phyloP scores from a whole-genome alignment of 257 asterid species.

The Coffea eugenioides region DNA sequence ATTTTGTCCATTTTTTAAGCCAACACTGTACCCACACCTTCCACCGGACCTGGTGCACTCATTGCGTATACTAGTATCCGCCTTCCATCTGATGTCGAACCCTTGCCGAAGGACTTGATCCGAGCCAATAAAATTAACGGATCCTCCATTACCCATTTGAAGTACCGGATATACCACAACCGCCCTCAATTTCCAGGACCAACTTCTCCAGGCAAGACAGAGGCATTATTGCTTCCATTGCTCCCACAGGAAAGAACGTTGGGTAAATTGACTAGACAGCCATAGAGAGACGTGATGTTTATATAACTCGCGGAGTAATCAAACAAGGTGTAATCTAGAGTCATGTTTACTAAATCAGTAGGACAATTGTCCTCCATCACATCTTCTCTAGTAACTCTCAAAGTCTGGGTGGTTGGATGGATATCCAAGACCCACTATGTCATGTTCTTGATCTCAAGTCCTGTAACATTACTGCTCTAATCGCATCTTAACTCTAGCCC shows the following conservation, averaged over 20 bases:
- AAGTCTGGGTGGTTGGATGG: conserved; percentile 30
- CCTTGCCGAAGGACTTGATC: conserved; percentile 42
- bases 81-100: conserved; percentile 53
- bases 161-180: conserved; percentile 50
- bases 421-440: conserved; percentile 42
- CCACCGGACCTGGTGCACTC: conserved; percentile 50
- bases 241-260: conserved; percentile 30
- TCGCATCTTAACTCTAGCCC: conserved; percentile 46
- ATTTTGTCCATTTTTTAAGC: too few relatives aligned
- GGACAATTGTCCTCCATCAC: conserved; percentile 48
- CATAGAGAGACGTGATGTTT: conserved; percentile 58
- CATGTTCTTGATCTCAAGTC: conserved; percentile 34
- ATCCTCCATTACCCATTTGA: conserved; percentile 16
- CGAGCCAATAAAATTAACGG: conserved; percentile 24
- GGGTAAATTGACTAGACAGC: conserved; percentile 37
- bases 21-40: conserved; percentile 47
- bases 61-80: conserved; percentile 37
- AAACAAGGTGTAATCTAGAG: conserved; percentile 48
- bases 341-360: conserved; percentile 45
- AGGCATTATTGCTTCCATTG: too few relatives aligned
- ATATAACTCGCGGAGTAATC: conserved; percentile 33
- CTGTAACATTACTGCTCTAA: conserved; percentile 24
- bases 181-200: conserved; percentile 37
- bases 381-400: conserved; percentile 62
- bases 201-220: conserved; percentile 30